Conservation (phyloP, 108 stramenopile species). For the Fragilariopsis cylindrus region DNA sequence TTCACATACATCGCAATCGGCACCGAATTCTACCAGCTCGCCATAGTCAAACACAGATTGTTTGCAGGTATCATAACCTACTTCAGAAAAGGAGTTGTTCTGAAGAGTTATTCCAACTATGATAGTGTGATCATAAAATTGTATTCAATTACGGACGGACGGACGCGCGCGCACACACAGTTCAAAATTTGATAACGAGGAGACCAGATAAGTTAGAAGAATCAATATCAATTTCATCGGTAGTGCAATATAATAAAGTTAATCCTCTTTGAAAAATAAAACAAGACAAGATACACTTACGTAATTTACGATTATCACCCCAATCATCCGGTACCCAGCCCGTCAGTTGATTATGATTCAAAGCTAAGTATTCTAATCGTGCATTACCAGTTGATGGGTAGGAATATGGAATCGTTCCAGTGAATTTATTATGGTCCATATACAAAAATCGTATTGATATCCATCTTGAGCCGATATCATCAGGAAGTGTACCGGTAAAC, state of each 20-base stretch:
- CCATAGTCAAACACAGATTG: constrained; percentile 10
- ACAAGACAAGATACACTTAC: not conserved
- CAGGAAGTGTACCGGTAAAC: constrained; percentile 43
- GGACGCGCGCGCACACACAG: too few species aligned
- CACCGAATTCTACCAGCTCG: constrained; percentile 39
- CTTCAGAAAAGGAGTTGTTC: not conserved
- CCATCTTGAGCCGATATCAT: constrained; percentile 11
- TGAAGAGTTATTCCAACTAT: constrained; percentile 1
- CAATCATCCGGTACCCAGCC: constrained; percentile 39
- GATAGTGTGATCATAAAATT: not conserved
- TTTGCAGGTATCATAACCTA: constrained; percentile 1
- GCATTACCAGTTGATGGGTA: constrained; percentile 37
- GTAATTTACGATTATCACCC: not conserved
- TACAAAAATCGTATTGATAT: constrained; percentile 35
- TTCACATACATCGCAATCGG: constrained; percentile 47
- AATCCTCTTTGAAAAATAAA: not conserved
- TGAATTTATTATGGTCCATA: constrained; percentile 51
- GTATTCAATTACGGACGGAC: too few species aligned
- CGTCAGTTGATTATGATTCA: constrained; percentile 43
- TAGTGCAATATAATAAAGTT: too few species aligned
- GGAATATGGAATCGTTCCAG: constrained; percentile 37
- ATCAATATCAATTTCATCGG: too few species aligned
- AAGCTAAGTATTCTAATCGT: constrained; percentile 20
- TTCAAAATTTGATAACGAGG: too few species aligned
- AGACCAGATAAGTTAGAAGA: too few species aligned